Evolutionary conservation across 2,329 filamentous ascomycete genomes (phyloP), one percentile per base, ranked within the genome.

Genomic region (Balansia obtecta): DNA sequence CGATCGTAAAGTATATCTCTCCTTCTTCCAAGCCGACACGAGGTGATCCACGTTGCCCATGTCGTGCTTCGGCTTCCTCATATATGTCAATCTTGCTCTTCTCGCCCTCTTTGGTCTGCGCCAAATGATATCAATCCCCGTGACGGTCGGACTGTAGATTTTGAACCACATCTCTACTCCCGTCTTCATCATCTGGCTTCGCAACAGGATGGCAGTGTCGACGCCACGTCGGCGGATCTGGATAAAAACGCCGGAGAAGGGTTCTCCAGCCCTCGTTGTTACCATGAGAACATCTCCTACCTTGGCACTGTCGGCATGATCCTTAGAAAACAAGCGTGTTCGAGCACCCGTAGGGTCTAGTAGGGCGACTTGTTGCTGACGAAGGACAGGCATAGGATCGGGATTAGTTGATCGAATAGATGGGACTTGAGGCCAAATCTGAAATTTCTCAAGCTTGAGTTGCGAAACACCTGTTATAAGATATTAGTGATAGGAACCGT

Each of bases 141-240:
- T 82, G 33, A 97, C 85, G 63, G 87, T 85, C 53, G 91, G 91
- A 63, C 82, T 87, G 74, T 93, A 97, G 52, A 97, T 76, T 75
- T 98, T 98, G 70, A 86, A 89, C 83, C 88, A 95, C 88, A 95
- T 93, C 77, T 98, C 93, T 53, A 95, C 88, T 53, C 88, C 87
- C 7, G 94, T 80, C 59, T 86, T 80, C 57, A 88, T 90, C 59
- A 98, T 72, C 64, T 94, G 83, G 60, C 91, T 91, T 51, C 93
- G 80, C 53, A 98, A 75, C 53, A 95, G 71, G 50, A 98, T 84
- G 4, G 86, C 86, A 2, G 88, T 95, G 70, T 97, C 91, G 53
- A 93, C 79, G 53, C 89, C 89, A n/a, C 86, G 78, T 50, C 88
- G 78, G 50, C 90, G 86, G 65, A 98, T 90, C 63, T 85, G 86